Base-by-base conservation (phyloP, 768 basidiomycete species). In the Hysterangium stoloniferum region DNA sequence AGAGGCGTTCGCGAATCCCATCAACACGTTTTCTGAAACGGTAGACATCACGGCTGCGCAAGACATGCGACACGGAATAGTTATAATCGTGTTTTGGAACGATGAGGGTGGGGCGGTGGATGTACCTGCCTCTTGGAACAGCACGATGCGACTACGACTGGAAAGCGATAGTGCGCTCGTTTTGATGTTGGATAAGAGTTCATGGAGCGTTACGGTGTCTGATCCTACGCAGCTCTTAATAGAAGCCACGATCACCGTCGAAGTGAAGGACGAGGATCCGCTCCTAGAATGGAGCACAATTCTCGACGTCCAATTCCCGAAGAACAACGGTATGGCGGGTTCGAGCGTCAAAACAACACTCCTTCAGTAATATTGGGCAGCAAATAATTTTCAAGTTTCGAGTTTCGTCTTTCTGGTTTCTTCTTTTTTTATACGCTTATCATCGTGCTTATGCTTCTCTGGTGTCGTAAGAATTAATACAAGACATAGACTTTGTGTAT, bases 171-270 rank as follows among this genome's bases (percentile, higher is more conserved):
- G 57, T 24, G 36, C 52, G 2, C 36, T 53, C 8, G 70, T 68
- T 2, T 48, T 81, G 12, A 69, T 79, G 6, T 74, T 75, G 53
- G 60, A 69, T 12, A 37, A 71, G 19, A 56, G 64, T 9, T 64
- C 68, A 1, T 68, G 74, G 31, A 66, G 65, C 20, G 54, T 86
- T 28, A 76, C 74, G 0, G 71, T 84, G 11, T 75, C 83, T 0
- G 84, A 86, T 60, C 84, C 84, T 4, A 80, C 80, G 1, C 84
- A 86, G 59, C 68, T 68, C 0, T 57, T 77, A 22, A 46, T 55
- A 6, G 55, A 59, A 2, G 60, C 75, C 0, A 59, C 65, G 24
- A 55, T 81, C 43, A 67, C 62, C 1, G 54, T 80, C 45, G 56
- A 48, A 11, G 49, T 70, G 8, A 58, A 59, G 7, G 42, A n/a